Percentiles rank a stretch among this genome's conserved stretches.
Conservation (phyloP, 371 early-diverging fungal genomes). For the Polyrhizophydium stewartii region DNA sequence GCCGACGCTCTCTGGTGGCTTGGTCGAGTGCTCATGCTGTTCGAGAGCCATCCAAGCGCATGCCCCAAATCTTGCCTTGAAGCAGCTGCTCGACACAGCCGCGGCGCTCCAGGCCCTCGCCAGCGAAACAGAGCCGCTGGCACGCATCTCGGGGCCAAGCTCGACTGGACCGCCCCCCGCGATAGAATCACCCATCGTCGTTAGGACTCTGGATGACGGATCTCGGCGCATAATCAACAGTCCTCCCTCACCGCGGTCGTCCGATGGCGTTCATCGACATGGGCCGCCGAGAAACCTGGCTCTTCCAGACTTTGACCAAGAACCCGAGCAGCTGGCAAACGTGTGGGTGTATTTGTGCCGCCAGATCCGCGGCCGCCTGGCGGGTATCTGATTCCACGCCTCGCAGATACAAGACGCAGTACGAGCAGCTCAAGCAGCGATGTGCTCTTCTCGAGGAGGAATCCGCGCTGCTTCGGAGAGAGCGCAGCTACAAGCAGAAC, state of each 20-base stretch:
- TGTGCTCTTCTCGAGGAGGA: neutral
- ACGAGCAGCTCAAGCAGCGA: neutral
- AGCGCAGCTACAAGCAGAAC: neutral
- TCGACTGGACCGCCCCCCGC: too few relatives aligned
- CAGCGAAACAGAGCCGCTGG: too few relatives aligned
- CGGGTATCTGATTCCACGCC: too few relatives aligned
- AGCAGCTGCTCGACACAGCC: neutral
- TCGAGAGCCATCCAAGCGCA: neutral
- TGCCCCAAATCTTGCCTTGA: neutral
- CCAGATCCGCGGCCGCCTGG: too few relatives aligned
- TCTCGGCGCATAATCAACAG: neutral
- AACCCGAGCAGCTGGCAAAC: neutral
- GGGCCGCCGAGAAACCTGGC: too few relatives aligned
- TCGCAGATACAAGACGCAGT: constrained; percentile 2
- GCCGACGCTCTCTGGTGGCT: too few relatives aligned
- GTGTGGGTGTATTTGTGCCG: neutral
- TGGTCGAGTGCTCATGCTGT: neutral
- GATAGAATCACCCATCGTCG: neutral
- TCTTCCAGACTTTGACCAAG: constrained; percentile 2
- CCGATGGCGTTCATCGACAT: too few relatives aligned
- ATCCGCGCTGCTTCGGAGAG: neutral
- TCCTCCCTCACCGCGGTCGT: too few relatives aligned
- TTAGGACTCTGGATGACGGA: neutral
- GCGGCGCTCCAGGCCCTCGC: too few relatives aligned
- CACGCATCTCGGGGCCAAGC: too few relatives aligned